Evolutionary conservation across 441 rosid genomes (phyloP), one percentile per base, ranked within the genome.

Genomic region (Omphalea diandra): DNA sequence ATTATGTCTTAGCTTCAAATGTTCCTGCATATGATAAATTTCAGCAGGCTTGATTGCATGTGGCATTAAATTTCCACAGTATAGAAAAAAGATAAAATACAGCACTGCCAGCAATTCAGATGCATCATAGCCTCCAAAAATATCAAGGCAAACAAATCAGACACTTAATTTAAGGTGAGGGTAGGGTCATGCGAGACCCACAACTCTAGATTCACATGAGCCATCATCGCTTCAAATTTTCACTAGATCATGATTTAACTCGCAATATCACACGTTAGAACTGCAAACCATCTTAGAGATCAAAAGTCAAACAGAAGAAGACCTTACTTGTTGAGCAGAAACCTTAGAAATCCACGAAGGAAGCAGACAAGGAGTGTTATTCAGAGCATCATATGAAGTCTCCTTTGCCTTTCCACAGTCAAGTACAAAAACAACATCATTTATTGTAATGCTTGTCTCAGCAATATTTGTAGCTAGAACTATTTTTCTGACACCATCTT

Each of bases 341-440:
- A 83, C 96, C 82, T 87, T 89, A 32, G 98, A 88, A 76, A 94
- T 87, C 98, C 98, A 94, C 43, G 95, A 84, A 68, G 98, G 95
- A 73, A 91, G 96, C 83, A 94, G 82, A 80, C 97, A 94, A 40
- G 98, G 96, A 46, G 98, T 88, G 69, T 94, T 94, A 75, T 94
- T 94, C 60, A 91, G 81, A 65, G 98, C 98, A 82, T 94, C 97
- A 64, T 91, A 94, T 4, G 97, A 91, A 43, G 93, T 85, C 88
- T 88, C 97, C 77, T 94, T 94, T 63, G 97, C 97, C 82, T 94
- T 91, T 74, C 98, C 98, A 76, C 96, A 94, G 80, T 94, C 98
- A n/a, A 94, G 78, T 79, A 94, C 97, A 66, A 87, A 94, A 71
- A 88, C 87, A 75, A 89, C 88, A 77, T 94, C 98, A 73, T 89